Conservation (phyloP, 2,329 filamentous ascomycete species). For the Neopestalotiopsis clavispora region DNA sequence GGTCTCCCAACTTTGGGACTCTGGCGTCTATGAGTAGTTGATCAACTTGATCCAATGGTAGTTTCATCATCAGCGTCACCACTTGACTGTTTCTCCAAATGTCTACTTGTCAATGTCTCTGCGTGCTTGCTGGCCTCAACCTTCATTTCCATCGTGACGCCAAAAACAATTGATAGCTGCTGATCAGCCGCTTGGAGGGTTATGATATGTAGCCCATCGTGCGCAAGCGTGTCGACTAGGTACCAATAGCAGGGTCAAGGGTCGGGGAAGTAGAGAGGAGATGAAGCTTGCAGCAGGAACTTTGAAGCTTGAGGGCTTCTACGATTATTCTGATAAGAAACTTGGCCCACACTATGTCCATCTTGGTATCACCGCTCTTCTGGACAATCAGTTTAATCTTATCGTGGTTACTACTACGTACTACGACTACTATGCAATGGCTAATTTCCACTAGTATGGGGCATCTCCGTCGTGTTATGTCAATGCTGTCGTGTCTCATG, state of each 20-base stretch:
- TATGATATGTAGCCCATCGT: neutral
- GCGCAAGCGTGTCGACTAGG: neutral
- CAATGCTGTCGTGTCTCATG: neutral
- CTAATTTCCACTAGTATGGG: slow-evolving; percentile 2
- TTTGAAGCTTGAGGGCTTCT: neutral
- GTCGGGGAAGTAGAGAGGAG: neutral
- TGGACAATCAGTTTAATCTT: neutral
- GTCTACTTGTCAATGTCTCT: neutral
- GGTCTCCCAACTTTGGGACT: neutral
- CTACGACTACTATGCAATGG: neutral
- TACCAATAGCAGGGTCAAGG: slow-evolving; percentile 1
- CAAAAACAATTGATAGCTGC: neutral
- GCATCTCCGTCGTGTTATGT: neutral
- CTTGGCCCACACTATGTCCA: neutral
- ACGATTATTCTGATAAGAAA: neutral
- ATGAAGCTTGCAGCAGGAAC: neutral
- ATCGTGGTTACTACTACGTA: neutral
- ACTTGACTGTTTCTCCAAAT: neutral
- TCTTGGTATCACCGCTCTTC: neutral
- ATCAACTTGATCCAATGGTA: neutral
- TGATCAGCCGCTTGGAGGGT: neutral
- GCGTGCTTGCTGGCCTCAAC: neutral
- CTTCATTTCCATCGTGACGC: neutral
- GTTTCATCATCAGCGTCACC: neutral
- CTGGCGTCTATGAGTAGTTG: neutral